Conservation (phyloP, 2,329 filamentous ascomycete genomes). For the Pseudovirgaria hyperparasitica region DNA sequence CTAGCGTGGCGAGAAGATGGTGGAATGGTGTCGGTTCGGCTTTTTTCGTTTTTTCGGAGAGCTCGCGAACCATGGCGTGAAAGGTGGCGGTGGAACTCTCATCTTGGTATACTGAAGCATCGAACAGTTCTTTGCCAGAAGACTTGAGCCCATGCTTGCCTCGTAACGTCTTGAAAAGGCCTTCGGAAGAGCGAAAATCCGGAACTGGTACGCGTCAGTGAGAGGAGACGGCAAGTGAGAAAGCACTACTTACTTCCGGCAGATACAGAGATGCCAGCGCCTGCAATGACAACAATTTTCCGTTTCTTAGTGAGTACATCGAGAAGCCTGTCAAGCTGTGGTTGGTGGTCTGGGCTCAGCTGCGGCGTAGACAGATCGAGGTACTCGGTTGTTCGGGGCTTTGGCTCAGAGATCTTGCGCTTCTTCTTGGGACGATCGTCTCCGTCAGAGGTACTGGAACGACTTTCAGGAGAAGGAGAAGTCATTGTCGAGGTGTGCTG, state of each 20-base stretch:
- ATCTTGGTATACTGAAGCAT: constrained; percentile 94
- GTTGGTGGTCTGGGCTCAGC: constrained; percentile 42
- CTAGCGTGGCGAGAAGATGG: constrained; percentile 80
- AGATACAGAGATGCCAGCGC: constrained; percentile 92
- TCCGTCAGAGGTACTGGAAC: constrained; percentile 32
- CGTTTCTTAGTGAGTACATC: constrained; percentile 73
- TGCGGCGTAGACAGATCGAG: constrained; percentile 54
- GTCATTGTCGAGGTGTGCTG: constrained; percentile 32
- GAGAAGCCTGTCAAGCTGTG: constrained; percentile 56
- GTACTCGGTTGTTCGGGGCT: constrained; percentile 66
- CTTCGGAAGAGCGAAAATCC: constrained; percentile 85
- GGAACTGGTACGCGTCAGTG: constrained; percentile 47
- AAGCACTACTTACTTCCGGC: constrained; percentile 60
- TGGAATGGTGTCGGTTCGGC: constrained; percentile 83
- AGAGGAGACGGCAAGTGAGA: constrained; percentile 6
- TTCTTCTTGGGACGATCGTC: constrained; percentile 61
- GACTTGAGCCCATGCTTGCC: constrained; percentile 82
- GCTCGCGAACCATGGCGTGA: constrained; percentile 87
- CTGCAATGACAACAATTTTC: constrained; percentile 93
- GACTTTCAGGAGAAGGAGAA: constrained; percentile 33
- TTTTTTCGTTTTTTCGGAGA: constrained; percentile 64
- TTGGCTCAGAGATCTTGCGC: constrained; percentile 44
- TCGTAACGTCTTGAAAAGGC: constrained; percentile 75
- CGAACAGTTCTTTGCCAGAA: constrained; percentile 91
- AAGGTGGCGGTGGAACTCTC: constrained; percentile 80